Evolutionary conservation across 2,329 filamentous ascomycete species (phyloP), one percentile per base, ranked within the genome.

Genomic region (Periconia sp.): DNA sequence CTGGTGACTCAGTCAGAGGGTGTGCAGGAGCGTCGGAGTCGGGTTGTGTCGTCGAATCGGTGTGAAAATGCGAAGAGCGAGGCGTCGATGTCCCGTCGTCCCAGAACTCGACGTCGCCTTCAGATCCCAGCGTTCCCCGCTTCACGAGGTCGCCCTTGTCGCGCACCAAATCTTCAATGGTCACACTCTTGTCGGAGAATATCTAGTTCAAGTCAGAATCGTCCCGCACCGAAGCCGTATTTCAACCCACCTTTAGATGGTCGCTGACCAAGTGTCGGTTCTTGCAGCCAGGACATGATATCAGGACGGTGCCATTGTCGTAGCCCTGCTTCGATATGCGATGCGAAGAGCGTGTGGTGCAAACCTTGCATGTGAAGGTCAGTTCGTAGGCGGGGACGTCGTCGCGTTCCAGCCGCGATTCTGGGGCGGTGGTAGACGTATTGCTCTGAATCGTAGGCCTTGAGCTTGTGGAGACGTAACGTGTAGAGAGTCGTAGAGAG

Each of bases 51-150:
- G 43, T 59, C 47, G 58, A 55, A 21, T 65, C 54, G n/a, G 59
- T 49, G 19, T 65, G 59, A 41, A 68, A 69, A 8, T 65, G 57
- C 17, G 66, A 55, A 2, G 66, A 68, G 17, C 67, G 61, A 30
- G 62, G 56, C 4, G 66, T 69, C 6, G 54, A 54, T 11, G 74
- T 72, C 12, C 85, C 83, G 53, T 95, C 89, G 21, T 88, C 86
- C 87, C 91, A 96, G 57, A 96, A 94, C 69, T 97, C 92, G 34
- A 96, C 74, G 65, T 96, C 88, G n/a, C 89, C 90, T 54, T 92
- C 85, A 54, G 84, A 82, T 37, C 87, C 83, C 22, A 92, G 65
- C 19, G 80, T 82, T 13, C 89, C 87, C 48, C 82, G 82, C 75
- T 86, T 88, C 46, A 92, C 80, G 1, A 88, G 72, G 52, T 84